Conservation (phyloP, 306 rosid species). For the Lithocarpus polystachyus region DNA sequence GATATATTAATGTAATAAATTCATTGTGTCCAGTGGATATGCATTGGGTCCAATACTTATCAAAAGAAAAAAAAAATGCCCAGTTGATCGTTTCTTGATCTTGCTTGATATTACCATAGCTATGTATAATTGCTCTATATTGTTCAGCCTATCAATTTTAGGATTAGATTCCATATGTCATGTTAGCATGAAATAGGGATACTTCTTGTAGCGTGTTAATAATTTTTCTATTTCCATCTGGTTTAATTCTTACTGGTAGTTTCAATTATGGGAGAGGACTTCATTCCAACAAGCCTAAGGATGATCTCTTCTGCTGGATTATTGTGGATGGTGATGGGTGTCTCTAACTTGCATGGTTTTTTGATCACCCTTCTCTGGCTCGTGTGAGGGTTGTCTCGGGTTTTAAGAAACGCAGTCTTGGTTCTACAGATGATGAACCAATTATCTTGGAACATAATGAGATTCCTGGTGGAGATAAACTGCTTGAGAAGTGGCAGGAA, state of each 20-base stretch:
- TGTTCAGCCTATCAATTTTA: conserved; percentile 1
- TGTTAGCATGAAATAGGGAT: not conserved
- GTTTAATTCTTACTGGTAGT: conserved; percentile 55
- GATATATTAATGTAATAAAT: not conserved
- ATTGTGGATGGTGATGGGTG: conserved; percentile 88
- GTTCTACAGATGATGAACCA: conserved; percentile 9
- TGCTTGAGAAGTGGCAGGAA: conserved; percentile 78
- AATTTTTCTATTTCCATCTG: not conserved
- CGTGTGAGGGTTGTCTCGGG: conserved; percentile 61
- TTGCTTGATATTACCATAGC: conserved; percentile 13
- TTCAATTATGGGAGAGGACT: conserved; percentile 52
- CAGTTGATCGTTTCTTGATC: not conserved
- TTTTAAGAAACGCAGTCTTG: conserved; percentile 19
- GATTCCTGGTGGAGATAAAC: conserved; percentile 64
- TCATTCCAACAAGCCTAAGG: conserved; percentile 73
- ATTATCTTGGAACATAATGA: conserved; percentile 48
- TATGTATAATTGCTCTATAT: conserved; percentile 2
- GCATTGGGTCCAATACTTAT: too few relatives aligned
- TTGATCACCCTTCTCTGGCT: conserved; percentile 45
- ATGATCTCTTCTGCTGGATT: conserved; percentile 36
- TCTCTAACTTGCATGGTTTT: conserved; percentile 58
- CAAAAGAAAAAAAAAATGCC: too few relatives aligned
- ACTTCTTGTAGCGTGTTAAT: not conserved
- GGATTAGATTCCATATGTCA: conserved; percentile 9
- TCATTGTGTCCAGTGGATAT: not conserved